Conservation (phyloP, 805 yeast species). For the Metschnikowia cerradonensis region DNA sequence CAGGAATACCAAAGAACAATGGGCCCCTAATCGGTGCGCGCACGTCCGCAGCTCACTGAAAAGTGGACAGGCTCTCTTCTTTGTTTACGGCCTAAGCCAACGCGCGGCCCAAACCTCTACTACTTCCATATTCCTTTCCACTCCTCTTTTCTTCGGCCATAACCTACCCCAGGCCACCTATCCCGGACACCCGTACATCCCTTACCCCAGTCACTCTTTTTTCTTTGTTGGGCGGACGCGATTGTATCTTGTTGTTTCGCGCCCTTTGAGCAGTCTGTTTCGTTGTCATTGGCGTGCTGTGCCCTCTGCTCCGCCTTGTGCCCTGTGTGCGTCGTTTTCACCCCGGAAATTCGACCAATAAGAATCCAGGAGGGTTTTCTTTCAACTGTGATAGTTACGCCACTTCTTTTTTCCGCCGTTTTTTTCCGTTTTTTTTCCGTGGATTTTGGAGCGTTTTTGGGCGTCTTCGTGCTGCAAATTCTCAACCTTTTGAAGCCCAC, state of each 20-base stretch:
- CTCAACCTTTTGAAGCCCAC: neutral
- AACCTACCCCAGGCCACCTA: neutral
- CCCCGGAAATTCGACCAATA: no score
- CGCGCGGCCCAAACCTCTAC: neutral
- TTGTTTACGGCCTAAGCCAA: neutral
- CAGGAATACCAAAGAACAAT: no score
- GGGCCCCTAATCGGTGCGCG: neutral
- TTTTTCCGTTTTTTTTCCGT: neutral
- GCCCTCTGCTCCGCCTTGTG: neutral
- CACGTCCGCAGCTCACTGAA: neutral
- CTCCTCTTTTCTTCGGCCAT: neutral
- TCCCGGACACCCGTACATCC: neutral
- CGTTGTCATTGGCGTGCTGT: no score
- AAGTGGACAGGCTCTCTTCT: no score
- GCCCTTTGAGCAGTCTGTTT: neutral
- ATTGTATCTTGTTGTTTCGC: neutral
- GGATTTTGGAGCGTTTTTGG: neutral
- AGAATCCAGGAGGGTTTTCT: no score
- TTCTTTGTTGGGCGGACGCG: neutral
- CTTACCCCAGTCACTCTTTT: conserved; percentile 14
- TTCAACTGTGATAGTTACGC: no score
- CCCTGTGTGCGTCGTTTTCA: neutral
- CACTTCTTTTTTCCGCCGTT: neutral
- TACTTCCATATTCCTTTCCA: neutral
- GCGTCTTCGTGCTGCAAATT: neutral